A percentile compares a stretch with the other conserved stretches of the same genome.
Conservation (phyloP, 257 asterid species). For the Primulina huaijiensis region DNA sequence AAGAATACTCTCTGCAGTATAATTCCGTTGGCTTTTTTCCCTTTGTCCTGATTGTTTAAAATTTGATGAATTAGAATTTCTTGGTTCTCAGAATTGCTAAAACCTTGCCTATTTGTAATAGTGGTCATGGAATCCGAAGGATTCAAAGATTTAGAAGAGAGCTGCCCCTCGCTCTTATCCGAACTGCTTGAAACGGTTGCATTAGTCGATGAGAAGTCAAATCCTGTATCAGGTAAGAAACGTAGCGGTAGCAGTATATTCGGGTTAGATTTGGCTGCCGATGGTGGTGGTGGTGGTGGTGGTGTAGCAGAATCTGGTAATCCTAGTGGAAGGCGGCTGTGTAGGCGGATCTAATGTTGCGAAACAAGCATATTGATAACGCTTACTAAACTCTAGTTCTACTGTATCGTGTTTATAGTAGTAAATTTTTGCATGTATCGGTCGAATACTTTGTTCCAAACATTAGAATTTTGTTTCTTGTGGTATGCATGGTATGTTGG, state of each 20-base stretch:
- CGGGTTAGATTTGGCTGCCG: constrained; percentile 71
- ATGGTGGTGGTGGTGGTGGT: constrained; percentile 54
- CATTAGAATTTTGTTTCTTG: too few species aligned
- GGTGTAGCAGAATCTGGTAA: constrained; percentile 51
- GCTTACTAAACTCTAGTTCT: background rate
- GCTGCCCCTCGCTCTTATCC: constrained; percentile 74
- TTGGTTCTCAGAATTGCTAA: constrained; percentile 27
- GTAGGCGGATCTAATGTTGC: constrained; percentile 56
- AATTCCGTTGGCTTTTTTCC: background rate
- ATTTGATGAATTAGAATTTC: constrained; percentile 8
- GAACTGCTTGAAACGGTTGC: constrained; percentile 91
- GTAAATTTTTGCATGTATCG: background rate
- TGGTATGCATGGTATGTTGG: background rate
- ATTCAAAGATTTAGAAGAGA: constrained; percentile 63
- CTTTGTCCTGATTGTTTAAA: background rate
- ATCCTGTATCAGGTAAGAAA: constrained; percentile 52
- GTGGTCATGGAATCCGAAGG: constrained; percentile 90
- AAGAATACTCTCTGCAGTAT: constrained; percentile 1
- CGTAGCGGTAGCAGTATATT: constrained; percentile 87
- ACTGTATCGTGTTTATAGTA: background rate
- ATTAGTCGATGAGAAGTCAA: constrained; percentile 62
- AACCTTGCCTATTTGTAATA: constrained; percentile 30
- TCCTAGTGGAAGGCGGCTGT: constrained; percentile 52
- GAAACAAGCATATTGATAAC: constrained; percentile 9
- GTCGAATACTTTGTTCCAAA: background rate